Percentiles rank a stretch among this genome's conserved stretches.
Evolutionary conservation across 345 rosid genomes (phyloP).

Genomic region (Pseudoturritis turrita): DNA sequence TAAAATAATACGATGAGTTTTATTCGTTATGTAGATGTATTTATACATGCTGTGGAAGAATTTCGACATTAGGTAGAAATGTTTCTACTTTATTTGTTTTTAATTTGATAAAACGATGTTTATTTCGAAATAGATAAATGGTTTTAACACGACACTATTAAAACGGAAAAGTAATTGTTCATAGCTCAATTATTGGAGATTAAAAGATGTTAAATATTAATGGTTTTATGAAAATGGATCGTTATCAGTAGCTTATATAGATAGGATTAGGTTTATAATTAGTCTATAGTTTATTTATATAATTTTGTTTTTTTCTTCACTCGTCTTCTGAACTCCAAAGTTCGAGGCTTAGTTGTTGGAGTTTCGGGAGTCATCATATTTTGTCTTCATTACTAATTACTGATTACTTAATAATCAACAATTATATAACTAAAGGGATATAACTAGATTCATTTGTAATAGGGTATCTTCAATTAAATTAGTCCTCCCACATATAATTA

Average conservation of each 20-base stretch:
- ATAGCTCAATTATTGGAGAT: constrained; percentile 19
- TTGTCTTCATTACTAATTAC: constrained; percentile 10
- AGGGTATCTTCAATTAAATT: neutral
- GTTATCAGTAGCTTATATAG: constrained; percentile 14
- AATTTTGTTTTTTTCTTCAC: constrained; percentile 2
- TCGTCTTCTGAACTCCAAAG: constrained; percentile 26
- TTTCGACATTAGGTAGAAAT: too few relatives aligned
- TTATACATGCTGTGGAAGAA: too few relatives aligned
- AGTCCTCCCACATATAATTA: neutral
- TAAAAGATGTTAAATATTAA: neutral
- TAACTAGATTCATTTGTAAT: neutral
- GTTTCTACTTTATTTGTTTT: too few relatives aligned
- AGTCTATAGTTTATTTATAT: neutral
- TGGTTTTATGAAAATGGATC: neutral
- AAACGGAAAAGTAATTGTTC: neutral
- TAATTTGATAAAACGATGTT: neutral
- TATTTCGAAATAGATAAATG: neutral
- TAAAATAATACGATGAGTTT: too few relatives aligned
- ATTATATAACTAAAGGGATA: neutral
- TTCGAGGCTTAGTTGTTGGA: constrained; percentile 35
- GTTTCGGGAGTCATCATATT: constrained; percentile 24
- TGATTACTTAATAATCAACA: constrained; percentile 10
- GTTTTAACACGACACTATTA: neutral
- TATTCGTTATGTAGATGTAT: too few relatives aligned
- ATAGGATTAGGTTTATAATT: constrained; percentile 25